These are phyloP conservation scores for Pyricularia sp. DNA, from an alignment of 2,329 filamentous ascomycete species.

Conservation along the genomic window DNA sequence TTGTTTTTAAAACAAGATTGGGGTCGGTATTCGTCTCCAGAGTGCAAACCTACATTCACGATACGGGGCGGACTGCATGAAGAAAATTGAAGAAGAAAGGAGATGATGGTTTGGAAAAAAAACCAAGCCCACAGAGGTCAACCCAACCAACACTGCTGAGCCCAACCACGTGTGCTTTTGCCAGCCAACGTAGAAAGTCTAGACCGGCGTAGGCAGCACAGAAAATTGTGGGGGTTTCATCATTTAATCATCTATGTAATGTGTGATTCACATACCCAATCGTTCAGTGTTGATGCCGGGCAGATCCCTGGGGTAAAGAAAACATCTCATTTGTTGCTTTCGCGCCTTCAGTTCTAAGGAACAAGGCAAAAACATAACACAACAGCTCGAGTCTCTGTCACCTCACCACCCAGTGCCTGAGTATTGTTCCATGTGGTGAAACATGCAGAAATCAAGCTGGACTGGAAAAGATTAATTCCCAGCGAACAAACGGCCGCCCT, in stretches of 20 bases:
- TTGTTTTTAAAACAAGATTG: not conserved
- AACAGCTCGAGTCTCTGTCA: not conserved
- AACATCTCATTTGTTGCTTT: not conserved
- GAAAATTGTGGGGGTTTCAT: not conserved
- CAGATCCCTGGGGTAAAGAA: not conserved
- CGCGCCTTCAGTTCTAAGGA: not conserved
- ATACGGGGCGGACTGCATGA: not conserved
- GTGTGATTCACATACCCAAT: not conserved
- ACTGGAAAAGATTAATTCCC: not conserved
- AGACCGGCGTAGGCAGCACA: no score
- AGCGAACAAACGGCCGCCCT: not conserved
- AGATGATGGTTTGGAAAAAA: not conserved
- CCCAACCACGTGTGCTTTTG: not conserved
- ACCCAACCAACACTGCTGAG: not conserved
- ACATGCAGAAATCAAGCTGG: not conserved
- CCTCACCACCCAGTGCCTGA: not conserved
- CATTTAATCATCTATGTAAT: not conserved
- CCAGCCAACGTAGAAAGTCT: no score
- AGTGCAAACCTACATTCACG: not conserved
- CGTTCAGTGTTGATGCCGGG: not conserved
- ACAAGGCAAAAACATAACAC: not conserved
- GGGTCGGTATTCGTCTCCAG: not conserved
- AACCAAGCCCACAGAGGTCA: not conserved
- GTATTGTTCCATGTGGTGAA: not conserved
- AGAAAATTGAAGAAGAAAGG: not conserved